phyloP scores from a whole-genome alignment of 179 eudicot species.

The Corrigiola litoralis region DNA sequence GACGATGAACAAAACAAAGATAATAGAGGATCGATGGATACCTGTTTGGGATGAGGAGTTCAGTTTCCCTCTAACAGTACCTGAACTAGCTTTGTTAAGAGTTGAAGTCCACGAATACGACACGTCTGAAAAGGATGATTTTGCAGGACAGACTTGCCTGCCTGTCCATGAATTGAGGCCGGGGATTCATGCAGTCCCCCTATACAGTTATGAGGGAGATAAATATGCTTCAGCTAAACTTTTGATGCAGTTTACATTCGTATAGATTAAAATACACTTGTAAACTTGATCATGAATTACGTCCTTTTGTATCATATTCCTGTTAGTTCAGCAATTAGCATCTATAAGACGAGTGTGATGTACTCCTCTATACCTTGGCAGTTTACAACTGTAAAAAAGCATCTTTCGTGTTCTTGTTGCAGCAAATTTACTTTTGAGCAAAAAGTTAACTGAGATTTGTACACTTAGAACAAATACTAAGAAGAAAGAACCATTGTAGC shows the following conservation, averaged over 20 bases:
- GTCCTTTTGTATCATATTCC: neutral
- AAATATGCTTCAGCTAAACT: constrained; percentile 54
- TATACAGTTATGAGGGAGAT: constrained; percentile 49
- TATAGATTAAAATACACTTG: constrained; percentile 13
- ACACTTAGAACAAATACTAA: neutral
- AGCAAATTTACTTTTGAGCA: neutral
- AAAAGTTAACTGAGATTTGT: neutral
- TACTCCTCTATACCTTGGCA: neutral
- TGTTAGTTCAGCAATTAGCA: neutral
- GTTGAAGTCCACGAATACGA: constrained; percentile 88
- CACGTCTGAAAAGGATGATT: constrained; percentile 67
- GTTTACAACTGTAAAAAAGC: neutral
- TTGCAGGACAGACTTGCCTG: constrained; percentile 80
- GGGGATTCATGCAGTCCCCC: constrained; percentile 72
- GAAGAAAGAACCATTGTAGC: neutral
- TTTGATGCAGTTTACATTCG: constrained; percentile 60
- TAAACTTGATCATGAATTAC: neutral
- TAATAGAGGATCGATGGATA: constrained; percentile 57
- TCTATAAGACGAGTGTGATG: neutral
- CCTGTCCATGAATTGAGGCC: constrained; percentile 62
- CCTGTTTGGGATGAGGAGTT: constrained; percentile 86
- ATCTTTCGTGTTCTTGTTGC: neutral
- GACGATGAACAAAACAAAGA: constrained; percentile 64
- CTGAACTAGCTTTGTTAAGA: constrained; percentile 75
- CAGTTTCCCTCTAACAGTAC: constrained; percentile 54